Percentiles rank a stretch among this genome's conserved stretches.
phyloP scores from a whole-genome alignment of 1,284 basidiomycete genomes.

The Sanguinoderma infundibulare region DNA sequence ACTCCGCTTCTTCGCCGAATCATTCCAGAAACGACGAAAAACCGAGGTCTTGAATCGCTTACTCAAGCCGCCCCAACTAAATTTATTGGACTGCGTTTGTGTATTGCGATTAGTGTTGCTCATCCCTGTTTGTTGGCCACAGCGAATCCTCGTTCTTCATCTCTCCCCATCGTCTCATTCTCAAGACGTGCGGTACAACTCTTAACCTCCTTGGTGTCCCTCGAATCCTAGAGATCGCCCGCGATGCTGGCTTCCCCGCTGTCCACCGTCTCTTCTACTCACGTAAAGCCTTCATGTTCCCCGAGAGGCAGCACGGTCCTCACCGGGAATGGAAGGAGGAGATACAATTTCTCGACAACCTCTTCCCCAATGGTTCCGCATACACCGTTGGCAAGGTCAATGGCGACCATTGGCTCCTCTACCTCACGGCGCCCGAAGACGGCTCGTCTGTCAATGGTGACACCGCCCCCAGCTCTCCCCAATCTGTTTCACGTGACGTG shows the following conservation, averaged over 20 bases:
- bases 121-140: slow-evolving; percentile 14
- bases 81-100: no score
- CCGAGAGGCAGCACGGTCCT: slow-evolving; percentile 92
- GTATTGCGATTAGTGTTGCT: background rate
- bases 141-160: slow-evolving; percentile 99
- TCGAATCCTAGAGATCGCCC: slow-evolving; percentile 90
- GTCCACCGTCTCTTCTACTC: slow-evolving; percentile 97
- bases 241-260: slow-evolving; percentile 71
- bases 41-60: no score
- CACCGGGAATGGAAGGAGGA: slow-evolving; percentile 96
- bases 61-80: no score
- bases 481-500: slow-evolving; percentile 22
- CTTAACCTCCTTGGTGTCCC: slow-evolving; percentile 95
- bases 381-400: slow-evolving; percentile 99
- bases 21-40: no score
- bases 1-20: no score
- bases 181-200: slow-evolving; percentile 99
- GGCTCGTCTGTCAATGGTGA: slow-evolving; percentile 24
- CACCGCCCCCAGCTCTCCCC: slow-evolving; percentile 35
- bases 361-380: slow-evolving; percentile 88
- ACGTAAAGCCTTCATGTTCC: slow-evolving; percentile 99
- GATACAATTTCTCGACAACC: slow-evolving; percentile 88
- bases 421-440: slow-evolving; percentile 75
- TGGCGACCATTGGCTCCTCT: slow-evolving; percentile 98
- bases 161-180: slow-evolving; percentile 93